Percentiles rank a stretch among this genome's conserved stretches.
phyloP scores from a whole-genome alignment of 2,329 filamentous ascomycete genomes.

The Massarina eburnea region DNA sequence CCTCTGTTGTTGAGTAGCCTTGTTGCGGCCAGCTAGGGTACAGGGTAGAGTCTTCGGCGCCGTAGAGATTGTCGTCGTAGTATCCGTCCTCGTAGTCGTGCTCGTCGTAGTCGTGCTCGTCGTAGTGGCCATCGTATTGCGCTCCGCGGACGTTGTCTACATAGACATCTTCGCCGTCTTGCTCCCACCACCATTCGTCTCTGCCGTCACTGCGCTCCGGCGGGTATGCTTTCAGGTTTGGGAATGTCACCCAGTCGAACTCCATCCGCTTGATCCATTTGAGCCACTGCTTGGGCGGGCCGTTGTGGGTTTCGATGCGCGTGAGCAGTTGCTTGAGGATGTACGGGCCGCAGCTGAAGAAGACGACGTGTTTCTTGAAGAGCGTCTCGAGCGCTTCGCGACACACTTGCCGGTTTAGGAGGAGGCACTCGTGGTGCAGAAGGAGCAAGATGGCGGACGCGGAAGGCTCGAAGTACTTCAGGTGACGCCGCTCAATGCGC shows the following conservation, averaged over 20 bases:
- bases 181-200: conserved; percentile 32
- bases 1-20: neutral
- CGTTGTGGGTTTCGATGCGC: conserved; percentile 22
- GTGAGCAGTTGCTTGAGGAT: conserved; percentile 34
- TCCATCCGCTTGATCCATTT: conserved; percentile 34
- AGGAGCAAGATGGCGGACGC: conserved; percentile 34
- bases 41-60: conserved; percentile 23
- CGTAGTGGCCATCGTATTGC: conserved; percentile 28
- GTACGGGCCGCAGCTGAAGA: conserved; percentile 39
- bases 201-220: conserved; percentile 26
- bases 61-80: conserved; percentile 16
- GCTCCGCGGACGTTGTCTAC: conserved; percentile 33
- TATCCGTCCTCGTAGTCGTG: conserved; percentile 39
- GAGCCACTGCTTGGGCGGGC: conserved; percentile 25
- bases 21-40: conserved; percentile 29
- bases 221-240: conserved; percentile 34
- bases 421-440: conserved; percentile 36
- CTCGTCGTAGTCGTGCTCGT: conserved; percentile 39
- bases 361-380: conserved; percentile 36
- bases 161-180: conserved; percentile 21
- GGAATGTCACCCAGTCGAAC: conserved; percentile 40
- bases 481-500: conserved; percentile 38
- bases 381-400: conserved; percentile 38
- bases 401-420: conserved; percentile 38
- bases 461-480: conserved; percentile 36